Evolutionary conservation across 2,329 filamentous ascomycete species (phyloP), one percentile per base, ranked within the genome.

Genomic region (Ophiobolus disseminans): DNA sequence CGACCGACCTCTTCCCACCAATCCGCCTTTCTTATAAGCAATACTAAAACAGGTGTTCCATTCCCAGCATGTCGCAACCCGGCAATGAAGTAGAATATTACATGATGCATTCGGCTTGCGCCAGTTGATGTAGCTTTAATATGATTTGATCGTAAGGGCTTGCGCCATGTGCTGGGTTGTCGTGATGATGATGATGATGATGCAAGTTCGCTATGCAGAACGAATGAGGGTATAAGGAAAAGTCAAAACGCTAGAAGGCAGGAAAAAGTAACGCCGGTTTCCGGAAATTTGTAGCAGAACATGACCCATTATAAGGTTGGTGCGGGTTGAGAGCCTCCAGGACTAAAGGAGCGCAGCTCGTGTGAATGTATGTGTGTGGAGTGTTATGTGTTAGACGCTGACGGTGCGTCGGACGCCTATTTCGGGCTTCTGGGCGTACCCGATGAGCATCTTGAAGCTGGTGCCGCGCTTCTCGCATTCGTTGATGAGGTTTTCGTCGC

Each of bases 401-500:
- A 79, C 77, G 3, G 79, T 80, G 28, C 79, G 69, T 50, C 79
- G 62, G 14, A 75, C 70, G 10, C 74, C 70, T 44, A 77, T 73
- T 14, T 72, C 66, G 4, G 91, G 91, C 52, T 93, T 90, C 65
- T 93, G 88, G 13, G 91, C 92, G 69, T 96, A 91, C 60, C 91
- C 95, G 49, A 97, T 92, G 72, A 95, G 85, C 63, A 97, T 80
- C 72, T 93, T 91, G 72, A 97, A 87, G 55, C 89, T 95, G 1
- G 92, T 95, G 11, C 89, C 87, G 69, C 89, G 86, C 70, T 88
- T 86, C 74, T 95, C 89, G 65, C 92, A 97, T 75, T 99, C 94
- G 13, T 84, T 78, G 37, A 97, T 77, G 21, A 97, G 75, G 8
- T 81, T 81, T 45, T 81, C 83, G 67, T 97, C 89, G 37, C 80